These are phyloP conservation scores for Epithele typhae DNA, from an alignment of 768 basidiomycete genomes.

Conservation along the genomic window DNA sequence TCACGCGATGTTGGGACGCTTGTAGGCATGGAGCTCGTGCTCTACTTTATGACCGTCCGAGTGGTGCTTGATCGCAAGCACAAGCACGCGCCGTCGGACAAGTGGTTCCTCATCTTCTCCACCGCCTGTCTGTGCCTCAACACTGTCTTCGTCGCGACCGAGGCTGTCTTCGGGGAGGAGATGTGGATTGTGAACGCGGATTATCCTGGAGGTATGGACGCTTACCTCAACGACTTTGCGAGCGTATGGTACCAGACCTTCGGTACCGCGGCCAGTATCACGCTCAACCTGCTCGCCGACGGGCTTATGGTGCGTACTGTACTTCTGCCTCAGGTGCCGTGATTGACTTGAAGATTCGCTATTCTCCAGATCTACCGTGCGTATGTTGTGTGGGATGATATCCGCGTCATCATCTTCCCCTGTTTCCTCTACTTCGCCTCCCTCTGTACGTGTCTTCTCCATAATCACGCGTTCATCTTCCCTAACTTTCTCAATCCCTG, in stretches of 20 bases:
- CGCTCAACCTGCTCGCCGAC: slow-evolving; percentile 33
- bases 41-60: slow-evolving; percentile 23
- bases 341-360: too few species aligned
- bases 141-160: slow-evolving; percentile 27
- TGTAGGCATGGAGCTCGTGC: slow-evolving; percentile 22
- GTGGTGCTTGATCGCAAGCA: slow-evolving; percentile 4
- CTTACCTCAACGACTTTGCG: slow-evolving; percentile 26
- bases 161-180: slow-evolving; percentile 28
- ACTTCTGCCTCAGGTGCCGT: not conserved
- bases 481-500: not conserved
- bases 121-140: slow-evolving; percentile 26
- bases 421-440: slow-evolving; percentile 1
- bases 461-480: not conserved
- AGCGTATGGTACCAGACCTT: slow-evolving; percentile 29
- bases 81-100: slow-evolving; percentile 2
- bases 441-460: slow-evolving; percentile 2
- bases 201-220: slow-evolving; percentile 32
- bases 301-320: slow-evolving; percentile 31
- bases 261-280: slow-evolving; percentile 16
- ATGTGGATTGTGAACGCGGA: slow-evolving; percentile 32
- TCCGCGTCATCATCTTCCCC: slow-evolving; percentile 4
- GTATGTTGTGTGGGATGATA: slow-evolving; percentile 3
- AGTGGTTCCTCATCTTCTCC: slow-evolving; percentile 20
- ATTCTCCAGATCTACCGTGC: slow-evolving; percentile 5
- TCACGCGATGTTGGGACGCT: not conserved